Base-by-base conservation (phyloP, 352 stramenopile genomes). In the Globisporangium recalcitrans region DNA sequence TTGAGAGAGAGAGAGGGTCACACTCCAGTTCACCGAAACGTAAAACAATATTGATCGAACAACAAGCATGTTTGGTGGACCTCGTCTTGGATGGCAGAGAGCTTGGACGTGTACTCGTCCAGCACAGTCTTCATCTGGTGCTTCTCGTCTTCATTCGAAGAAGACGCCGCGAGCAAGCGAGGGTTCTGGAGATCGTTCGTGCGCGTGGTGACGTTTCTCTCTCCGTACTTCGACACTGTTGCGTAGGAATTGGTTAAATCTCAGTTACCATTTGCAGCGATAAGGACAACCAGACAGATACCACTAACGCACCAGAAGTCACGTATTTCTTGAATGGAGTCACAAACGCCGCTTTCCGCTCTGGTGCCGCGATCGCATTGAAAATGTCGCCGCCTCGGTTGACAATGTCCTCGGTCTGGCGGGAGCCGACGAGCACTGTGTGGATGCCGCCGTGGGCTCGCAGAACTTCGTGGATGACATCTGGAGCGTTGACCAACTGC, bases 291-390 rank as follows among this genome's bases (percentile, higher is more conserved):
- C 49, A n/a, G 7, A 19, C 2, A 46, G 19, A 13, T 11, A 6
- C 10, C 5, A 46, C 11, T 2, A 4, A 69, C 73, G 24, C 64
- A 87, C 81, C 79, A 58, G 83, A 87, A 4, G 82, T 88, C 16
- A 94, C 80, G 44, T 95, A 95, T 76, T 92, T 93, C 62, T 95
- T 94, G 64, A 68, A 88, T 4, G 87, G 87, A 10, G 85, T 95
- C 22, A 93, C 76, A 21, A 95, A 90, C 8, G 82, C 82, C 27
- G 80, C 75, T 32, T 86, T 86, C n/a, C 82, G 69, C 52, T 92
- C 80, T 10, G 69, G 60, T 0, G 71, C 70, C 1, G 81, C 69
- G 24, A 95, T 72, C 5, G 71, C 63, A 5, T 59, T 44, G 51
- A 95, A 95, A 24, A 95, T 78, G 36, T 91, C 67, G 7, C 63